Evolutionary conservation across 2,329 filamentous ascomycete species (phyloP).

Genomic region (Aspergillus spinulosporus): DNA sequence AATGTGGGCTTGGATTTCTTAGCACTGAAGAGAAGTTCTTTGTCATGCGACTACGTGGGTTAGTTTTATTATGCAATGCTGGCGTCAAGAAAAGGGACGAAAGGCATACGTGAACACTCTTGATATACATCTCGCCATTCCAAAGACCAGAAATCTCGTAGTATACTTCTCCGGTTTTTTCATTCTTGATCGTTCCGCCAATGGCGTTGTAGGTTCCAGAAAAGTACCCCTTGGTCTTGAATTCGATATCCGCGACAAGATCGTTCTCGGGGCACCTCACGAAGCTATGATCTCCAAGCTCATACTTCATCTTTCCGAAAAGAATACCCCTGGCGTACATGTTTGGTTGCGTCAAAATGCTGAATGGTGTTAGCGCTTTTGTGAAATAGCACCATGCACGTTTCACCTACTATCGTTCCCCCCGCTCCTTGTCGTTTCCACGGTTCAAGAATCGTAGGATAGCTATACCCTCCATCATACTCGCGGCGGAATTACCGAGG

Average conservation of each 20-base stretch:
- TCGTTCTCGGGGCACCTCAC: constrained; percentile 87
- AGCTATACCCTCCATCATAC: constrained; percentile 96
- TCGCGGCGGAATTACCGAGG: constrained; percentile 93
- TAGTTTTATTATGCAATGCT: constrained; percentile 6
- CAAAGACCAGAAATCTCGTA: constrained; percentile 90
- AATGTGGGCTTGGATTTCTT: constrained; percentile 72
- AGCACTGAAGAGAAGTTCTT: constrained; percentile 87
- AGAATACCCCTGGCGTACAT: constrained; percentile 98
- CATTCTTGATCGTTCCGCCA: constrained; percentile 84
- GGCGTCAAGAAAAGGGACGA: not conserved
- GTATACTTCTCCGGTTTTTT: constrained; percentile 80
- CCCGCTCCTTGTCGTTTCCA: constrained; percentile 60
- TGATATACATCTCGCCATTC: constrained; percentile 94
- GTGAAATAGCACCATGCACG: constrained; percentile 3
- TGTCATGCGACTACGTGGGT: constrained; percentile 72
- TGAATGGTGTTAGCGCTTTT: constrained; percentile 38
- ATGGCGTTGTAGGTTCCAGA: constrained; percentile 96
- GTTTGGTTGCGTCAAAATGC: constrained; percentile 92
- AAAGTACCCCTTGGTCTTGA: constrained; percentile 98
- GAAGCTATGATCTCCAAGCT: constrained; percentile 93
- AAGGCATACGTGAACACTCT: constrained; percentile 63
- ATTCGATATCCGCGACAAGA: constrained; percentile 87
- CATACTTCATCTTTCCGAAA: constrained; percentile 99
- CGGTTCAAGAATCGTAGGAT: constrained; percentile 80
- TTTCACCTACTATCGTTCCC: constrained; percentile 79